phyloP scores from a whole-genome alignment of 2,329 filamentous ascomycete genomes.

The Ascochyta rabiei region DNA sequence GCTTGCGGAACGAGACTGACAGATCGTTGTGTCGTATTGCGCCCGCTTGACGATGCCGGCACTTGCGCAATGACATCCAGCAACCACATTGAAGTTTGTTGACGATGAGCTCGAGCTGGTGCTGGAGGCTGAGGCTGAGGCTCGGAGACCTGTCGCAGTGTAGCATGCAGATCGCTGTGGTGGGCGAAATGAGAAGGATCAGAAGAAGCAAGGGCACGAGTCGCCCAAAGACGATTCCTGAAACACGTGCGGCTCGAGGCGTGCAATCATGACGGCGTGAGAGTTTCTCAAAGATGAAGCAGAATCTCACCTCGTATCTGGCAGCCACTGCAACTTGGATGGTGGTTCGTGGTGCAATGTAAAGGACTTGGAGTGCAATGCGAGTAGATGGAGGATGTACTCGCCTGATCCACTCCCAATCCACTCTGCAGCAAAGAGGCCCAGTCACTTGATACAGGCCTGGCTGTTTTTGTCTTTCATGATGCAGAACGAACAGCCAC shows the following conservation, averaged over 20 bases:
- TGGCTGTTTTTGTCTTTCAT: no score
- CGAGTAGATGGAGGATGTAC: neutral
- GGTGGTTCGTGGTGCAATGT: neutral
- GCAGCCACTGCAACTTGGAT: slow-evolving; percentile 1
- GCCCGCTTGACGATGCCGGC: neutral
- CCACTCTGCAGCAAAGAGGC: no score
- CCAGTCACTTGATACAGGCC: no score
- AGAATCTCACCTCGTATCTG: neutral
- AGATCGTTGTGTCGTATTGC: slow-evolving; percentile 5
- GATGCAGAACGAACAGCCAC: no score
- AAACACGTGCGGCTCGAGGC: slow-evolving; percentile 16
- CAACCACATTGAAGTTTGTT: neutral
- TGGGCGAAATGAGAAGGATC: slow-evolving; percentile 15
- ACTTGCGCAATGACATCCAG: neutral
- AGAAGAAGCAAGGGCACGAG: slow-evolving; percentile 15
- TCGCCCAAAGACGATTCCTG: slow-evolving; percentile 8
- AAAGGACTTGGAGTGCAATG: neutral
- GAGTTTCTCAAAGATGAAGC: neutral
- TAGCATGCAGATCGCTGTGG: slow-evolving; percentile 6
- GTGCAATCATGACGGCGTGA: slow-evolving; percentile 3
- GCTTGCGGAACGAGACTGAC: slow-evolving; percentile 8
- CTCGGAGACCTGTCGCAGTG: neutral
- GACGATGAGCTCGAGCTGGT: neutral
- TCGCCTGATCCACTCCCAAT: no score
- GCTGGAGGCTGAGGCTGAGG: neutral